Evolutionary conservation across 441 rosid species (phyloP).

Genomic region (Populus hybrid): DNA sequence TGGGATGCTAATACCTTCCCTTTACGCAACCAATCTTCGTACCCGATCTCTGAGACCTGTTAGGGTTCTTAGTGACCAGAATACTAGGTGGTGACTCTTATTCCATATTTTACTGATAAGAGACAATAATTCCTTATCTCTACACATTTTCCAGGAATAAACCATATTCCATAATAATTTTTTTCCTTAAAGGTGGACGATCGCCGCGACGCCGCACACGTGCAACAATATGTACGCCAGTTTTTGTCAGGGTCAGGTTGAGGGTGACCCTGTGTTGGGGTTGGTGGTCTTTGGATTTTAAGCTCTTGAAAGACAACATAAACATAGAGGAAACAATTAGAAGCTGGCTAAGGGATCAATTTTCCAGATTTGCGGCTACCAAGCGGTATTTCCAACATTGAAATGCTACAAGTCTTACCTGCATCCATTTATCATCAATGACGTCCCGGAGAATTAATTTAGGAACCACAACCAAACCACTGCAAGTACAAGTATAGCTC

Average conservation of each 20-base stretch:
- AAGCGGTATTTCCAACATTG: not conserved
- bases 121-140: too few relatives aligned
- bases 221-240: conserved; percentile 60
- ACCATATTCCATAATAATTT: too few relatives aligned
- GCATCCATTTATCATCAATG: conserved; percentile 91
- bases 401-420: conserved; percentile 38
- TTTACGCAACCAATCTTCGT: too few relatives aligned
- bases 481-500: conserved; percentile 93
- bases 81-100: too few relatives aligned
- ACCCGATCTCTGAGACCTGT: too few relatives aligned
- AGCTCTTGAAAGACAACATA: conserved; percentile 58
- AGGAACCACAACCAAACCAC: conserved; percentile 94
- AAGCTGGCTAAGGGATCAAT: not conserved
- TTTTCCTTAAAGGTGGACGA: too few relatives aligned
- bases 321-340: not conserved
- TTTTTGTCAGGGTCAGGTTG: conserved; percentile 86
- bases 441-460: conserved; percentile 91
- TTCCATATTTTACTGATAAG: too few relatives aligned
- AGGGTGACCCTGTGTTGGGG: conserved; percentile 97
- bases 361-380: not conserved
- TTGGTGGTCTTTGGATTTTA: conserved; percentile 95
- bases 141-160: too few relatives aligned
- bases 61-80: too few relatives aligned
- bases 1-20: too few relatives aligned
- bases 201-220: too few relatives aligned